Conservation (phyloP, 2,329 filamentous ascomycete species). For the Cryphonectria parasitica region DNA sequence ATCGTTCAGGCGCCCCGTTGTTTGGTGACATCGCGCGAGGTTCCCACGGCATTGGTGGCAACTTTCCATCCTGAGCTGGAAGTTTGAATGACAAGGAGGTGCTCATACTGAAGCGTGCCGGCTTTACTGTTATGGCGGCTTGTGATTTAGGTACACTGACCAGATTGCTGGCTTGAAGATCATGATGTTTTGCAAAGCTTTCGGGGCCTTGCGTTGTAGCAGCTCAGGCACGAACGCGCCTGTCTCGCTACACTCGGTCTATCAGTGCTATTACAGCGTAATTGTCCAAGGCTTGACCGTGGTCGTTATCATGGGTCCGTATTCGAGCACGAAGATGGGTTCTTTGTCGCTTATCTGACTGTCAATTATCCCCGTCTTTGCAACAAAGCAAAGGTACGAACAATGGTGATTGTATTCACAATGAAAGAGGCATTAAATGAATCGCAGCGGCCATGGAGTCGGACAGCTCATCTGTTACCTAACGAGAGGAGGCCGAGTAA, state of each 20-base stretch:
- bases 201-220: neutral
- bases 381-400: neutral
- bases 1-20: constrained; percentile 11
- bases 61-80: constrained; percentile 7
- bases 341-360: neutral
- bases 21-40: neutral
- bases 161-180: neutral
- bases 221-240: neutral
- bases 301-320: neutral
- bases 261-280: neutral
- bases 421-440: neutral
- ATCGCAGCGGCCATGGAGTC: neutral
- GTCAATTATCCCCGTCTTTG: neutral
- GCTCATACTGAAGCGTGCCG: neutral
- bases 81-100: neutral
- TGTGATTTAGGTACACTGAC: neutral
- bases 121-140: neutral
- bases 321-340: neutral
- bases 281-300: neutral
- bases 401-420: neutral
- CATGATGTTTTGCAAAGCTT: neutral
- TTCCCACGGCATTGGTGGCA: neutral
- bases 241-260: neutral
- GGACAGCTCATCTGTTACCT: neutral
- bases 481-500: neutral